Conservation (phyloP, 768 basidiomycete genomes). For the Hygrocybe coccinea region DNA sequence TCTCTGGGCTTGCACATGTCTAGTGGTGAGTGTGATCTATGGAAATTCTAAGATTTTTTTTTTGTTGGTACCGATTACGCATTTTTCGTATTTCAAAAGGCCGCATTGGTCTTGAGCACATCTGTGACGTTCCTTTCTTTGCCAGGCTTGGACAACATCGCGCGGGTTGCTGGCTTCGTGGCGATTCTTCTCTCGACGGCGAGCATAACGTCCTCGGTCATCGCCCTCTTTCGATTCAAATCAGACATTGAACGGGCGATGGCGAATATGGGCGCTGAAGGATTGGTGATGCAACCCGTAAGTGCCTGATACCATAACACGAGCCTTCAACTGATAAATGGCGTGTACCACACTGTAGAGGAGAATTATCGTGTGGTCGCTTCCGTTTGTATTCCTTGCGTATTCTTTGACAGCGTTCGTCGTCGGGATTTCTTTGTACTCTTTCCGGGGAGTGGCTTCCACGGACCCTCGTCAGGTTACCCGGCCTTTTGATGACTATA, state of each 20-base stretch:
- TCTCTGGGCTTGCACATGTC: constrained; percentile 59
- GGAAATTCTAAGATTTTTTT: no score
- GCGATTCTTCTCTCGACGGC: constrained; percentile 65
- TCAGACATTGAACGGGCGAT: constrained; percentile 53
- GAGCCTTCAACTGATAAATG: neutral
- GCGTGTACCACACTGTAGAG: constrained; percentile 32
- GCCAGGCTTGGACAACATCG: constrained; percentile 62
- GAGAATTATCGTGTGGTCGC: constrained; percentile 60
- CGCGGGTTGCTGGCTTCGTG: constrained; percentile 61
- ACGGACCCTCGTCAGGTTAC: constrained; percentile 33
- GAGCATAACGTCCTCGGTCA: constrained; percentile 63
- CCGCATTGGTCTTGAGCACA: constrained; percentile 74
- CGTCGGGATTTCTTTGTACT: constrained; percentile 59
- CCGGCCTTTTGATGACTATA: constrained; percentile 53
- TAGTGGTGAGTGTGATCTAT: constrained; percentile 44
- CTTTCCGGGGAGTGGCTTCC: constrained; percentile 48
- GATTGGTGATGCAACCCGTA: constrained; percentile 47
- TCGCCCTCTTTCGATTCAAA: constrained; percentile 68
- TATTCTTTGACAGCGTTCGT: constrained; percentile 70
- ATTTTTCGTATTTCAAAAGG: constrained; percentile 39
- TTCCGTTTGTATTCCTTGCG: constrained; percentile 68
- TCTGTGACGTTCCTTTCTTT: constrained; percentile 79
- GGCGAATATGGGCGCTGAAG: constrained; percentile 51
- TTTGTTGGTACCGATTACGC: no score
- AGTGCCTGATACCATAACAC: constrained; percentile 13